Percentiles rank a stretch among this genome's conserved stretches.
phyloP scores from a whole-genome alignment of 768 basidiomycete species.

The Cubamyces lactineus region DNA sequence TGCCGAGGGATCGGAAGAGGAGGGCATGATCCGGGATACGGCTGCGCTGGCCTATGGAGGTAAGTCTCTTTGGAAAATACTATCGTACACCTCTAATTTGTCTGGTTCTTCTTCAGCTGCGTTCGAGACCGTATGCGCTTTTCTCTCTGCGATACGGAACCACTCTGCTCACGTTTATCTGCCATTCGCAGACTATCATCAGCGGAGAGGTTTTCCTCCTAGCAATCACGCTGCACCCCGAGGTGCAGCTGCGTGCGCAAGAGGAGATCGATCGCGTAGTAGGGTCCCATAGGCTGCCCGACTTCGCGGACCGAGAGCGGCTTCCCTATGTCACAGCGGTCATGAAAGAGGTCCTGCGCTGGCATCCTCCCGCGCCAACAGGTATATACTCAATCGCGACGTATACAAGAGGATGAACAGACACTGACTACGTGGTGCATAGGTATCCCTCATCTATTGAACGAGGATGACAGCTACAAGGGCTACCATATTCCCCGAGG shows the following conservation, averaged over 20 bases:
- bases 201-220: conserved; percentile 18
- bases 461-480: conserved; percentile 30
- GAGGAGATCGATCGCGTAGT: conserved; percentile 28
- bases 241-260: conserved; percentile 24
- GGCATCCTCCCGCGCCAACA: conserved; percentile 34
- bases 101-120: background rate
- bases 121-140: background rate
- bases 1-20: background rate
- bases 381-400: background rate
- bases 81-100: too few relatives aligned
- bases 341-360: conserved; percentile 36
- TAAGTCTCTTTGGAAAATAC: background rate
- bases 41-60: conserved; percentile 18
- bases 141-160: background rate
- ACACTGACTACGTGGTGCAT: background rate
- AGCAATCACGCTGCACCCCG: conserved; percentile 24
- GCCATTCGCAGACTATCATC: background rate
- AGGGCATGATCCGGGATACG: conserved; percentile 13
- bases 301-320: conserved; percentile 22
- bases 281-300: conserved; percentile 27
- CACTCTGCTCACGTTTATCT: background rate
- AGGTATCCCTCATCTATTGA: conserved; percentile 26
- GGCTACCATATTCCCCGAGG: conserved; percentile 29
- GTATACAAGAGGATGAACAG: background rate
- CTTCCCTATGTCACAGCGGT: conserved; percentile 31